Base-by-base conservation (phyloP, 306 rosid species). In the Ochetophila trinervis region DNA sequence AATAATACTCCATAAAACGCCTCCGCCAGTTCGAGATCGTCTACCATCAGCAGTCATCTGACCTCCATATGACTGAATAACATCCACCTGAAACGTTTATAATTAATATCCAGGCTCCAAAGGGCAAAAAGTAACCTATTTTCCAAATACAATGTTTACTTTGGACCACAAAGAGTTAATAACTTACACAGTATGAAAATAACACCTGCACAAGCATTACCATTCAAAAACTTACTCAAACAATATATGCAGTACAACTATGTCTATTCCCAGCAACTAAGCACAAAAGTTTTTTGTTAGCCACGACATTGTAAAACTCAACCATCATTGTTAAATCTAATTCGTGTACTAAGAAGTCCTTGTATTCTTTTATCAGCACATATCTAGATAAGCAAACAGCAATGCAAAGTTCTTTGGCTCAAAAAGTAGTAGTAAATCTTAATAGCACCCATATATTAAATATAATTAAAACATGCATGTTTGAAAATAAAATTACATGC, bases 41-140 rank as follows among this genome's bases (percentile, higher is more conserved):
- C 71, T 80, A 18, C 95, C 95, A 80, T 88, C 91, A 36, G 78
- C 78, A 64, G 92, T 87, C 90, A 60, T 76, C 87, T 89, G 96
- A 69, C 92, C 98, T 59, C 98, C 98, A 61, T 95, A 89, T 48
- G 92, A 72, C 73, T 87, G 88, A 67, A 91, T 71, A 51, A 90
- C 92, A 71, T 89, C 87, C 74, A 92, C 98, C 96, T 91, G 87
- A 60, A 57, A 54, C 61, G 20, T 16, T 50, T 18, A 50, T 50
- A 50, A 5, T 17, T 15, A 8, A 50, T 50, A 17, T 12, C 10
- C 14, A 50, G 21, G 21, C 11, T 16, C 21, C 8, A 50, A 4
- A 63, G 17, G 47, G 24, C 32, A 60, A 55, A 53, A 18, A 35
- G 37, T 18, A 67, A 9, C 54, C 53, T 55, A 17, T 48, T 53